These are phyloP conservation scores for Cetraspora pellucida DNA, from an alignment of 192 early-diverging fungal species.

Conservation along the genomic window DNA sequence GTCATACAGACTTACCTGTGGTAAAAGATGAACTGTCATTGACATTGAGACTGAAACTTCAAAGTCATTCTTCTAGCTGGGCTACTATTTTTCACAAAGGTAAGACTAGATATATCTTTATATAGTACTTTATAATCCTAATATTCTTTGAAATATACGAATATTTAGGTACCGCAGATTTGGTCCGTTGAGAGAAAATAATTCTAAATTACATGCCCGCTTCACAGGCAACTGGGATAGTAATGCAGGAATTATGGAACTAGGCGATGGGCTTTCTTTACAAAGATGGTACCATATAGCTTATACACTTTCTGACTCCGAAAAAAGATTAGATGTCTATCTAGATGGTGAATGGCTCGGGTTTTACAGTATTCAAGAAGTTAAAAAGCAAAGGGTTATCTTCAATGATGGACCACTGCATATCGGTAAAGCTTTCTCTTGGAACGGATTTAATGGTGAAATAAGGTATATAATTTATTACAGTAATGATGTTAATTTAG, in stretches of 20 bases:
- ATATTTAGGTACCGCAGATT: background rate
- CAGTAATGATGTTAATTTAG: background rate
- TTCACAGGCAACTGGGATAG: background rate
- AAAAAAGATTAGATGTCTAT: constrained; percentile 15
- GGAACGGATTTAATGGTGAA: background rate
- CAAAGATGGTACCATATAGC: constrained; percentile 28
- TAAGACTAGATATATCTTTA: background rate
- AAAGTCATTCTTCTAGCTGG: background rate
- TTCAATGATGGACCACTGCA: constrained; percentile 16
- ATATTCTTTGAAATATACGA: background rate
- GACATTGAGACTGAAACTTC: constrained; percentile 15
- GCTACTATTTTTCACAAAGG: constrained; percentile 30
- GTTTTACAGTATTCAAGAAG: background rate
- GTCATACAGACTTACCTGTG: background rate
- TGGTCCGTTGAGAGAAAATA: background rate
- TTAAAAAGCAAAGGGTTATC: background rate
- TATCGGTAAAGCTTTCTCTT: background rate
- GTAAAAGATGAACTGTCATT: constrained; percentile 4
- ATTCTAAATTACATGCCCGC: constrained; percentile 4
- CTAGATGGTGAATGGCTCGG: background rate
- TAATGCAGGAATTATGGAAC: background rate
- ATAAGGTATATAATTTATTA: constrained; percentile 27
- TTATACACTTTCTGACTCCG: constrained; percentile 23
- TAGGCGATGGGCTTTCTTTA: constrained; percentile 7
- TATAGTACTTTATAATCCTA: background rate